phyloP scores from a whole-genome alignment of 345 rosid genomes.

The Clarkia xantiana region DNA sequence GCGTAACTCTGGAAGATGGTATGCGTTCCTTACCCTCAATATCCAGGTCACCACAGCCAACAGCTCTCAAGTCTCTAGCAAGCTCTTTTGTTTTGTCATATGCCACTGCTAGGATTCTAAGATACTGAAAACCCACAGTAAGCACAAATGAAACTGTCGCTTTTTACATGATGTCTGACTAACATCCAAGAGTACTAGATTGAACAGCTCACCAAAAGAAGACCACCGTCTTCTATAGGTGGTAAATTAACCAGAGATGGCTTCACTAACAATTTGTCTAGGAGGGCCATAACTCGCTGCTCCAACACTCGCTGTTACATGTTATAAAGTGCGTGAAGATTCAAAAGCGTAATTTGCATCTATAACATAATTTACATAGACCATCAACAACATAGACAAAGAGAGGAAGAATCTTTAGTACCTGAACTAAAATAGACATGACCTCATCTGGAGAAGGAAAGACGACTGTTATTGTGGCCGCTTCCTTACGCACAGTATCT shows the following conservation, averaged over 20 bases:
- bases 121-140: constrained; percentile 61
- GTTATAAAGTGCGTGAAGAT: constrained; percentile 9
- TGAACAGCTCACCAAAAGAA: constrained; percentile 24
- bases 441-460: constrained; percentile 98
- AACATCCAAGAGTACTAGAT: too few relatives aligned
- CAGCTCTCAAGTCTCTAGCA: constrained; percentile 80
- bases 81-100: constrained; percentile 98
- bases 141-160: constrained; percentile 9
- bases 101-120: constrained; percentile 90
- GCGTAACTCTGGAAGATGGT: too few relatives aligned
- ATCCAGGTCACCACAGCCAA: constrained; percentile 98
- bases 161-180: too few relatives aligned
- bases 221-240: constrained; percentile 67
- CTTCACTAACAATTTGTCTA: constrained; percentile 80
- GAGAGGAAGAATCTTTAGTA: constrained; percentile 10
- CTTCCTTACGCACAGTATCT: constrained; percentile 98
- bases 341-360: not conserved
- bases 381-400: not conserved
- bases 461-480: constrained; percentile 90
- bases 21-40: constrained; percentile 52
- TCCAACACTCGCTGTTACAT: constrained; percentile 75
- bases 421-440: constrained; percentile 98
- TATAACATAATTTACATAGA: not conserved
- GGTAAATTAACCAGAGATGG: constrained; percentile 90
- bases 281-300: constrained; percentile 87